Percentiles rank a stretch among this genome's conserved stretches.
Evolutionary conservation across 108 stramenopile genomes (phyloP).

Genomic region (Fistulifera solaris): DNA sequence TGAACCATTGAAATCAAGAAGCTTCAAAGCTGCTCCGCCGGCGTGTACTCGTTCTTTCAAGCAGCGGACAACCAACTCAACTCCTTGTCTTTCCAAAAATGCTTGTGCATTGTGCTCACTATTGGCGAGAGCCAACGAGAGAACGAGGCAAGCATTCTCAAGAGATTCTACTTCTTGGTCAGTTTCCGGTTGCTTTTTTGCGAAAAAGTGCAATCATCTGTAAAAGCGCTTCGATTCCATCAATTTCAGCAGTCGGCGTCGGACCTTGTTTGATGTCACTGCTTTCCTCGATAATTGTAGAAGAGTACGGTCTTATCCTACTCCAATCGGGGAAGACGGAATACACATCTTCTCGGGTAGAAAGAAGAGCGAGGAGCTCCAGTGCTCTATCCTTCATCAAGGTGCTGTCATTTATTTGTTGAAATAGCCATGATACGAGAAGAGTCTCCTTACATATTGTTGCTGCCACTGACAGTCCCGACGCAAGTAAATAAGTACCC

Average conservation of each 20-base stretch:
- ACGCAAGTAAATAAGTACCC: neutral
- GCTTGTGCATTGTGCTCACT: slow-evolving; percentile 35
- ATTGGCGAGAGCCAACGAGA: slow-evolving; percentile 37
- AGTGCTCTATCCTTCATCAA: slow-evolving; percentile 5
- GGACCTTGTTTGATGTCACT: slow-evolving; percentile 7
- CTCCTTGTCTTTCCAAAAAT: slow-evolving; percentile 61
- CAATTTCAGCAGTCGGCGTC: slow-evolving; percentile 12
- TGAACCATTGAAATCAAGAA: slow-evolving; percentile 48
- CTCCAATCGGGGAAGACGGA: slow-evolving; percentile 24
- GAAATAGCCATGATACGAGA: slow-evolving; percentile 57
- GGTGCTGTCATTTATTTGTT: slow-evolving; percentile 22
- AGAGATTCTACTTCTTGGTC: slow-evolving; percentile 63
- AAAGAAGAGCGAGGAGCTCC: slow-evolving; percentile 49
- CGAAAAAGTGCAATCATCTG: slow-evolving; percentile 45
- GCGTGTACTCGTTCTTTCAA: slow-evolving; percentile 63
- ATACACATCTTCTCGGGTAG: slow-evolving; percentile 51
- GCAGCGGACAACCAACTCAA: slow-evolving; percentile 67
- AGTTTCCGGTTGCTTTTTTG: slow-evolving; percentile 48
- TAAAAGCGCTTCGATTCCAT: slow-evolving; percentile 62
- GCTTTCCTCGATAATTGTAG: slow-evolving; percentile 23
- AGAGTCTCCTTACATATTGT: slow-evolving; percentile 37
- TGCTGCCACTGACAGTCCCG: slow-evolving; percentile 29
- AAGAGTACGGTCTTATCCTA: slow-evolving; percentile 5
- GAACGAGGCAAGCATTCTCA: slow-evolving; percentile 49
- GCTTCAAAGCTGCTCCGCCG: slow-evolving; percentile 47